Percentiles rank a stretch among this genome's conserved stretches.
These are phyloP conservation scores for Magnusiomyces fungicola DNA, from an alignment of 1,139 yeast species.

Conservation along the genomic window DNA sequence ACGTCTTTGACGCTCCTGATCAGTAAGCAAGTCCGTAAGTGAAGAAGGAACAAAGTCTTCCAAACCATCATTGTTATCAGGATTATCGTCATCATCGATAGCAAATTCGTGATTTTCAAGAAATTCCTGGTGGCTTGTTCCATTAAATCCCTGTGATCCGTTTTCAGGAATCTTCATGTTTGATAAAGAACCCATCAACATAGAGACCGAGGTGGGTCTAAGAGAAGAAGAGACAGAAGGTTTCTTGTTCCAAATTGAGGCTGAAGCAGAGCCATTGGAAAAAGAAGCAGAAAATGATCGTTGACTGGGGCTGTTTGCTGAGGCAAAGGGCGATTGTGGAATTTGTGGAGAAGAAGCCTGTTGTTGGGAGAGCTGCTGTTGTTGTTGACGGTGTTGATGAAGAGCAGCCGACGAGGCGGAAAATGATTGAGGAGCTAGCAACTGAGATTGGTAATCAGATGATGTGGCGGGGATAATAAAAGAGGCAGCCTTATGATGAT, in stretches of 20 bases:
- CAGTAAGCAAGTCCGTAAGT: conserved; percentile 65
- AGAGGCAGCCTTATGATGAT: conserved; percentile 3
- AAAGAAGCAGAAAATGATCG: conserved; percentile 7
- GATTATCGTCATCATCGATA: conserved; percentile 31
- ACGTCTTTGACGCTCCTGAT: conserved; percentile 64
- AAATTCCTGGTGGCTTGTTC: background rate
- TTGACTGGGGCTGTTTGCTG: background rate
- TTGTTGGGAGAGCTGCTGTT: background rate
- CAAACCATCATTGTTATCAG: conserved; percentile 34
- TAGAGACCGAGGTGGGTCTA: conserved; percentile 10
- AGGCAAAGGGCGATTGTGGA: no score
- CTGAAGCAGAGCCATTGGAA: conserved; percentile 4
- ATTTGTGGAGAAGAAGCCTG: background rate
- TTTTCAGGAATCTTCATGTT: background rate
- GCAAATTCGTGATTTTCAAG: conserved; percentile 1
- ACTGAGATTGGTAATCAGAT: background rate
- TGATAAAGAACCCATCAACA: conserved; percentile 11
- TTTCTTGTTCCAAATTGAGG: conserved; percentile 9
- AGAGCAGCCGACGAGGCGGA: conserved; percentile 4
- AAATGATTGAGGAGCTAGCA: background rate
- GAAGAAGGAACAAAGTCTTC: conserved; percentile 78
- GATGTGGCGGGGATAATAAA: background rate
- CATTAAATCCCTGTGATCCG: no score
- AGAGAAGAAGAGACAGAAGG: conserved; percentile 10
- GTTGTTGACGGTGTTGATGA: conserved; percentile 7